phyloP scores from a whole-genome alignment of 2,329 filamentous ascomycete species.

The Zasmidium cellare region DNA sequence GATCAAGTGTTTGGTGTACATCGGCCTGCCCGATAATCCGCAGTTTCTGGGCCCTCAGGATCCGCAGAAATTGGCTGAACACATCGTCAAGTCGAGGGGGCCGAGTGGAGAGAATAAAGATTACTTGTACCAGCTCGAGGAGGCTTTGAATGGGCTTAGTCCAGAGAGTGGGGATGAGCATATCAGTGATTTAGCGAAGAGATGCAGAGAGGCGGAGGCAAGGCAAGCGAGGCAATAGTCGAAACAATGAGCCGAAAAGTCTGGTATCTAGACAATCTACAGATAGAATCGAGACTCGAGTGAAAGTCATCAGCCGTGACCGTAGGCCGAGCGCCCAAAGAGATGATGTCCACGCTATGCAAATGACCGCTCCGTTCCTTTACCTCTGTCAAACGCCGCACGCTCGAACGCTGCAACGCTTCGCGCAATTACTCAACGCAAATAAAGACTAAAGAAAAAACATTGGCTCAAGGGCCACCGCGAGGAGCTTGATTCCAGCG shows the following conservation, averaged over 20 bases:
- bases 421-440: not conserved
- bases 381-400: not conserved
- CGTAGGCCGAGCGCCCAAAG: not conserved
- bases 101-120: conserved; percentile 89
- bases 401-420: conserved; percentile 22
- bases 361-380: not conserved
- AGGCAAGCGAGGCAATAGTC: conserved; percentile 6
- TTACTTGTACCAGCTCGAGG: conserved; percentile 80
- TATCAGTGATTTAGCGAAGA: conserved; percentile 74
- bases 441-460: not conserved
- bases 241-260: not conserved
- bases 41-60: conserved; percentile 88
- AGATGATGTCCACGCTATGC: not conserved
- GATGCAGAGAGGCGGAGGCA: conserved; percentile 66
- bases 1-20: conserved; percentile 75
- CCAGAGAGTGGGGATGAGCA: conserved; percentile 79
- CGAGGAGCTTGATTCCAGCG: conserved; percentile 40
- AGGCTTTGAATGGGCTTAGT: conserved; percentile 70
- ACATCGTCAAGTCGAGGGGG: conserved; percentile 74
- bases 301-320: not conserved
- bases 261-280: not conserved
- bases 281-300: not conserved
- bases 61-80: conserved; percentile 72
- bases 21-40: conserved; percentile 87
- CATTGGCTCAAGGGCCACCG: conserved; percentile 37